phyloP scores from a whole-genome alignment of 139 green algal species.

The Chlamydomonas sp. region DNA sequence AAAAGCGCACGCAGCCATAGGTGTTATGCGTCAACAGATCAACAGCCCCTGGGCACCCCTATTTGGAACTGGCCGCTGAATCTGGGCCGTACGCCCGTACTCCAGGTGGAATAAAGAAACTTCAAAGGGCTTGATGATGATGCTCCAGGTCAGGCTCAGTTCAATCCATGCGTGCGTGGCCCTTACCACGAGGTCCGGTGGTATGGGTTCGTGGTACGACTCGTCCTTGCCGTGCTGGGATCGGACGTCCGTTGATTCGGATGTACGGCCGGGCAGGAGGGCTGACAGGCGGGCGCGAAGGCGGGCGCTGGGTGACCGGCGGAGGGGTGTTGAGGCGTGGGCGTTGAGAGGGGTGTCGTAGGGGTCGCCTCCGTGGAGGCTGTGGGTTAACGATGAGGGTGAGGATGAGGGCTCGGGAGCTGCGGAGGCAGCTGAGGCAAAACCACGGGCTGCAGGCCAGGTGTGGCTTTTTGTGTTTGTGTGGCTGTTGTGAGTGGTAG shows the following conservation, averaged over 20 bases:
- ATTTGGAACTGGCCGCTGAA: background rate
- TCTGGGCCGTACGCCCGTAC: too few species aligned
- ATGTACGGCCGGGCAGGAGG: conserved; percentile 14
- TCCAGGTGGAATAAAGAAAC: too few species aligned
- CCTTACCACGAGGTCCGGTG: conserved; percentile 58
- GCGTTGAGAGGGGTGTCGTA: too few species aligned
- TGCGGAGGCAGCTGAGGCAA: too few species aligned
- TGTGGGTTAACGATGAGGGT: too few species aligned
- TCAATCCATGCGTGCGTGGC: conserved; percentile 1
- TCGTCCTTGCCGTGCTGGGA: conserved; percentile 66
- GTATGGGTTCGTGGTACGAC: conserved; percentile 36
- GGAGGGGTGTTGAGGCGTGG: background rate
- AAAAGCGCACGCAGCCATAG: background rate
- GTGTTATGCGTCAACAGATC: background rate
- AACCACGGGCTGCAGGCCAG: too few species aligned
- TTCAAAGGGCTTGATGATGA: background rate
- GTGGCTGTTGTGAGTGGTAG: too few species aligned
- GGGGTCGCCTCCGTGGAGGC: too few species aligned
- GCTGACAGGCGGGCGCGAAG: background rate
- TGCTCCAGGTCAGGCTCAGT: background rate
- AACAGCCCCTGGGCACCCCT: background rate
- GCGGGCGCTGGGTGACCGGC: background rate
- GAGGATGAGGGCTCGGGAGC: too few species aligned
- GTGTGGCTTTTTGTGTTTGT: too few species aligned
- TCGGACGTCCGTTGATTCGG: conserved; percentile 32